phyloP scores from a whole-genome alignment of 495 filamentous ascomycete genomes.

The Lasiosphaeriaceae sp. region DNA sequence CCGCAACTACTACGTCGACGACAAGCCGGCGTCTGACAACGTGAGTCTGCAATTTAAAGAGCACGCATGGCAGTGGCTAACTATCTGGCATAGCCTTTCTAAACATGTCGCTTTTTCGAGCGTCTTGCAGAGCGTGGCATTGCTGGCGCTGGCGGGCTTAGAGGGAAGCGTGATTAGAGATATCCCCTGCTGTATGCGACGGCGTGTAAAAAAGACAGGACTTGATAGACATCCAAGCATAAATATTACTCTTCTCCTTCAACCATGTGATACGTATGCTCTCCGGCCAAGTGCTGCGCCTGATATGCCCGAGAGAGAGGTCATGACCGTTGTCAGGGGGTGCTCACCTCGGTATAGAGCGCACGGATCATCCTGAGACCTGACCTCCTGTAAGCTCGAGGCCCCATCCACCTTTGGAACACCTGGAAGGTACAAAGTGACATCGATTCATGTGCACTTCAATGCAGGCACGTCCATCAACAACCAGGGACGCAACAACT shows the following conservation, averaged over 20 bases:
- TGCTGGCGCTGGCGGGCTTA: background rate
- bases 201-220: slow-evolving; percentile 20
- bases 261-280: too few relatives aligned
- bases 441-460: too few relatives aligned
- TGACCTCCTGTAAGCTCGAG: background rate
- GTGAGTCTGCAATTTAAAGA: background rate
- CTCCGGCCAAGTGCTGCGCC: too few relatives aligned
- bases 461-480: too few relatives aligned
- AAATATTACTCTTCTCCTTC: background rate
- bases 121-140: background rate
- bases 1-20: background rate
- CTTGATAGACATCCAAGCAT: slow-evolving; percentile 16
- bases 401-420: background rate
- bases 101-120: background rate
- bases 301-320: too few relatives aligned
- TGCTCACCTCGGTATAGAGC: background rate
- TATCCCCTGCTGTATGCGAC: background rate
- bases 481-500: background rate
- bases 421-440: slow-evolving; percentile 1
- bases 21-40: background rate
- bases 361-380: background rate
- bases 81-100: background rate
- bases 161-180: background rate
- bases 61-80: slow-evolving; percentile 6
- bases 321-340: too few relatives aligned